phyloP scores from a whole-genome alignment of 768 basidiomycete species.

The Termitomyces sp. region DNA sequence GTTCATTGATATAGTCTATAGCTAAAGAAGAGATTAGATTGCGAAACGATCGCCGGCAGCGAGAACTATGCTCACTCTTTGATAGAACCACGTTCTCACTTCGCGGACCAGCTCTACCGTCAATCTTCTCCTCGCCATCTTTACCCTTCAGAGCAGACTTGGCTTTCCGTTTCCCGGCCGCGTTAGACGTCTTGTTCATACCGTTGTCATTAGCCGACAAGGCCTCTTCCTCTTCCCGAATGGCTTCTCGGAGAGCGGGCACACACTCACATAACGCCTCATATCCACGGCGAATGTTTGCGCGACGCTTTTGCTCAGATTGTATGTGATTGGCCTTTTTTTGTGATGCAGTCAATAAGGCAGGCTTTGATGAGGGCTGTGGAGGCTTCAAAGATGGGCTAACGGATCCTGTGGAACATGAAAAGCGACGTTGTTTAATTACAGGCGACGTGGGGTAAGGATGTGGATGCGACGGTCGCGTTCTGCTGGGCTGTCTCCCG shows the following conservation, averaged over 20 bases:
- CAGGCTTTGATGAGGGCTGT: conserved; percentile 26
- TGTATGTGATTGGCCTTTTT: conserved; percentile 94
- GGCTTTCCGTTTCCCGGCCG: conserved; percentile 35
- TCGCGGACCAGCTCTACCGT: conserved; percentile 83
- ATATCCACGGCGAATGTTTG: conserved; percentile 86
- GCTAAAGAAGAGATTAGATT: conserved; percentile 37
- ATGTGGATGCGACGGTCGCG: conserved; percentile 12
- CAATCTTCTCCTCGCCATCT: conserved; percentile 52
- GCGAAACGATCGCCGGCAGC: neutral
- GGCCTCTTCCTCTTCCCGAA: conserved; percentile 63
- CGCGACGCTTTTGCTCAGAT: conserved; percentile 89
- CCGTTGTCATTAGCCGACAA: conserved; percentile 17
- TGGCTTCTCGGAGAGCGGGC: conserved; percentile 77
- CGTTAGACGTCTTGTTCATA: conserved; percentile 14
- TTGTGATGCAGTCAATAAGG: conserved; percentile 73
- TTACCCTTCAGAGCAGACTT: conserved; percentile 38
- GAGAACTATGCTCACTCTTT: conserved; percentile 59
- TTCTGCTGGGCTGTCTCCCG: conserved; percentile 8
- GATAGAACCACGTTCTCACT: conserved; percentile 87
- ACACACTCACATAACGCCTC: conserved; percentile 83
- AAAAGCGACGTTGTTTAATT: conserved; percentile 3
- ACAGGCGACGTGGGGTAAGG: conserved; percentile 13
- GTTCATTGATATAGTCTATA: conserved; percentile 75
- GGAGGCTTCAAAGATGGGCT: conserved; percentile 4
- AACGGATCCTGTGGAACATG: conserved; percentile 4